Conservation (phyloP, 2,329 filamentous ascomycete species). For the Phialocephala subalpina region DNA sequence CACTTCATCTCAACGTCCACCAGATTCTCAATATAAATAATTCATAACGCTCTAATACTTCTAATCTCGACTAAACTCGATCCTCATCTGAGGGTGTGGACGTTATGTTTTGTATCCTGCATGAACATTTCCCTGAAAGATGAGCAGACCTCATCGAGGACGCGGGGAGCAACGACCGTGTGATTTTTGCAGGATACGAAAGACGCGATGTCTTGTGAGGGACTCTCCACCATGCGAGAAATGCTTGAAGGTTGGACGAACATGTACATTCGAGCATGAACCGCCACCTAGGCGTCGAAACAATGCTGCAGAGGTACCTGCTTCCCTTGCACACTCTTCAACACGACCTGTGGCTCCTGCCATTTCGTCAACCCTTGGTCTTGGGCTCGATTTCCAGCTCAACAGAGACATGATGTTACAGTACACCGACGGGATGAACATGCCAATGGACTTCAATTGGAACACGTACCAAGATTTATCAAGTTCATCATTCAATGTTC, state of each 20-base stretch:
- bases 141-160: neutral
- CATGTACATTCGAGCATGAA: neutral
- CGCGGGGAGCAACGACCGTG: neutral
- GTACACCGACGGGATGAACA: neutral
- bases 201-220: neutral
- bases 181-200: neutral
- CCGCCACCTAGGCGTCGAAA: neutral
- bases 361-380: neutral
- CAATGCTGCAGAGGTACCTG: neutral
- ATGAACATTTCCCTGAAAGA: neutral
- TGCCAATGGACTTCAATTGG: constrained; percentile 1
- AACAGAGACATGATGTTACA: neutral
- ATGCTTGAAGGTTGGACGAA: neutral
- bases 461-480: neutral
- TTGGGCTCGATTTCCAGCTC: neutral
- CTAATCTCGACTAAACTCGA: too few relatives aligned
- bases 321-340: neutral
- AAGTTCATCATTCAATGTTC: neutral
- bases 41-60: too few relatives aligned
- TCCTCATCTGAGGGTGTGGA: too few relatives aligned
- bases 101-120: neutral
- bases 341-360: neutral
- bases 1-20: too few relatives aligned
- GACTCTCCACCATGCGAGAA: neutral
- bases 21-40: too few relatives aligned